Evolutionary conservation across 352 stramenopile genomes (phyloP).

Genomic region (Phytophthora pini): DNA sequence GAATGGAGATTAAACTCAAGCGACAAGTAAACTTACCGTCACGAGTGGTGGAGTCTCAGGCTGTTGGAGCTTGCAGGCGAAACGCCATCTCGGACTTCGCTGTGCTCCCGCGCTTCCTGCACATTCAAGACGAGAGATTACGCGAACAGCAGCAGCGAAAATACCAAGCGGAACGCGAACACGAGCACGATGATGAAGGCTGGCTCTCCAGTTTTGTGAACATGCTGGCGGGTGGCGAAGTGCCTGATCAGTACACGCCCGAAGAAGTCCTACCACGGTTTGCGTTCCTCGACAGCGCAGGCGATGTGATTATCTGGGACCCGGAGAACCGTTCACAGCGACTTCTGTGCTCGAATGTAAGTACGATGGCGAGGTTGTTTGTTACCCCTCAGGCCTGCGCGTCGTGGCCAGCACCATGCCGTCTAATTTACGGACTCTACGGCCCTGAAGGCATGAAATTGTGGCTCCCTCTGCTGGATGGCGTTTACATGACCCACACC

Average conservation of each 20-base stretch:
- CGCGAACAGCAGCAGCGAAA: slow-evolving; percentile 41
- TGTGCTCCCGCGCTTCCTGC: slow-evolving; percentile 62
- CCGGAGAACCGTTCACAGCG: slow-evolving; percentile 73
- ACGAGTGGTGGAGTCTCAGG: slow-evolving; percentile 29
- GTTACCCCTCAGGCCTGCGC: slow-evolving; percentile 46
- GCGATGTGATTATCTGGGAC: slow-evolving; percentile 82
- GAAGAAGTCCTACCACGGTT: slow-evolving; percentile 78
- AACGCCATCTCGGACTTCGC: slow-evolving; percentile 50
- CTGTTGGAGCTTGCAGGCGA: slow-evolving; percentile 17
- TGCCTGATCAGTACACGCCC: slow-evolving; percentile 73
- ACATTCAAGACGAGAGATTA: slow-evolving; percentile 55
- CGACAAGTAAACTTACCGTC: slow-evolving; percentile 58
- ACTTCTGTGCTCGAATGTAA: slow-evolving; percentile 73
- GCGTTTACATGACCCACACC: slow-evolving; percentile 69
- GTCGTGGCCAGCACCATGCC: slow-evolving; percentile 67
- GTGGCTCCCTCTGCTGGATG: slow-evolving; percentile 81
- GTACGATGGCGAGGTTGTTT: slow-evolving; percentile 62
- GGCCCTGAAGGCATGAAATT: slow-evolving; percentile 74
- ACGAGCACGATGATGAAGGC: slow-evolving; percentile 54
- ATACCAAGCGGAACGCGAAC: slow-evolving; percentile 42
- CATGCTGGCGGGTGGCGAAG: slow-evolving; percentile 65
- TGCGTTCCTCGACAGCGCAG: slow-evolving; percentile 54
- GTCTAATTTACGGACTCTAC: slow-evolving; percentile 76
- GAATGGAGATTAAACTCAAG: slow-evolving; percentile 46
- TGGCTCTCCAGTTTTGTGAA: slow-evolving; percentile 75